Conservation (phyloP, 495 filamentous ascomycete species). For the Peziza echinospora region DNA sequence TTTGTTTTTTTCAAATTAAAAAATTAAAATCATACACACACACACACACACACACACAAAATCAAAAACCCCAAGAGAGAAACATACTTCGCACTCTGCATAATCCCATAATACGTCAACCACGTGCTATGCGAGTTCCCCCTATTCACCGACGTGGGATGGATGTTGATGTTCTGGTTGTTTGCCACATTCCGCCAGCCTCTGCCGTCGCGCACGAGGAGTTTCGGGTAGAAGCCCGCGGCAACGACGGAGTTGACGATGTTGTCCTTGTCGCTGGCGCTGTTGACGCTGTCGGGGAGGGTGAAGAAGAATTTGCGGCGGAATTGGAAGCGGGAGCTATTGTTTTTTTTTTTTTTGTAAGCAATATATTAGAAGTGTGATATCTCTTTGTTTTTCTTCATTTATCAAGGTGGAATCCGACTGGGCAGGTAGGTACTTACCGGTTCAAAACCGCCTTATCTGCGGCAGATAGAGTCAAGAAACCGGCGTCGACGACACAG, state of each 20-base stretch:
- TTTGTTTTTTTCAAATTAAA: too few species aligned
- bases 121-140: constrained; percentile 42
- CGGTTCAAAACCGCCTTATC: constrained; percentile 46
- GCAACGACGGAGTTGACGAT: constrained; percentile 62
- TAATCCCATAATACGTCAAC: constrained; percentile 86
- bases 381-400: too few species aligned
- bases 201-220: constrained; percentile 66
- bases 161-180: constrained; percentile 58
- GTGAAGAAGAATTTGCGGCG: constrained; percentile 56
- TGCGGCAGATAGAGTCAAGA: constrained; percentile 44
- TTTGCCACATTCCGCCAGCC: constrained; percentile 78
- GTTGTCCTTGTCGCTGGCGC: constrained; percentile 53
- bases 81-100: constrained; percentile 61
- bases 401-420: too few species aligned
- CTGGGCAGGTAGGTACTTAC: too few species aligned
- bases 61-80: not conserved
- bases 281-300: constrained; percentile 48
- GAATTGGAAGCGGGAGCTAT: constrained; percentile 22
- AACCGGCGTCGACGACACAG: constrained; percentile 59
- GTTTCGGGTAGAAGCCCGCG: constrained; percentile 87
- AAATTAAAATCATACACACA: too few species aligned
- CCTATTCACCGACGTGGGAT: constrained; percentile 60
- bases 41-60: too few species aligned
- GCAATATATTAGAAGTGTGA: too few species aligned
- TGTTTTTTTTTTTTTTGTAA: constrained; percentile 20